Conservation (phyloP, 306 rosid species). For the Rosa rugosa region DNA sequence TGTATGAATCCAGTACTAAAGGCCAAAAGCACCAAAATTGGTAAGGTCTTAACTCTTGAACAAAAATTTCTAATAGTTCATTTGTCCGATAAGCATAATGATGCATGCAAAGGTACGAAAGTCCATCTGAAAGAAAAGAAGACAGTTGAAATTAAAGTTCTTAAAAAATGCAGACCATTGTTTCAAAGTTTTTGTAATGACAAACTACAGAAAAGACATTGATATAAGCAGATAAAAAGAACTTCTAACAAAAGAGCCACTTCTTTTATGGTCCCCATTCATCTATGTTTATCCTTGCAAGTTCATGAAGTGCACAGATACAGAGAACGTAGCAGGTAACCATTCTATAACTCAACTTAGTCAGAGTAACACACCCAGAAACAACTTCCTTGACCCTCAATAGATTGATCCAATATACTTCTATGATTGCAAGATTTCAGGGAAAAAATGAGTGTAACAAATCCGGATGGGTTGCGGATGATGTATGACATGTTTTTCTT, state of each 20-base stretch:
- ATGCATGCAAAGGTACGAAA: background rate
- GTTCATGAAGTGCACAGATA: background rate
- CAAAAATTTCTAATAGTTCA: background rate
- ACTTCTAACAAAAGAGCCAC: background rate
- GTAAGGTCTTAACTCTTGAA: background rate
- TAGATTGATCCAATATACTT: background rate
- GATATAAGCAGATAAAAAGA: background rate
- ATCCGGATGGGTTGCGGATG: background rate
- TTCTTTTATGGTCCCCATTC: conserved; percentile 1
- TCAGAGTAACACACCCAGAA: background rate
- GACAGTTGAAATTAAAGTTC: background rate
- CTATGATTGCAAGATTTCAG: background rate
- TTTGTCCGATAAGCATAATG: background rate
- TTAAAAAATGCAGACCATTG: background rate
- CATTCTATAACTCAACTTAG: background rate
- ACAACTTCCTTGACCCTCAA: background rate
- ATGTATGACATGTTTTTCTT: background rate
- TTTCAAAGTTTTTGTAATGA: background rate
- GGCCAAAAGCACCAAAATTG: background rate
- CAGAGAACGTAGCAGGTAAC: background rate
- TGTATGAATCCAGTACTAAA: background rate
- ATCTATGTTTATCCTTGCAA: background rate
- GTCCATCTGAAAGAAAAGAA: background rate
- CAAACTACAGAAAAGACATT: background rate
- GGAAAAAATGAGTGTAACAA: background rate